A percentile compares a stretch with the other conserved stretches of the same genome.
These are phyloP conservation scores for Elongisporangium undulatum DNA, from an alignment of 352 stramenopile species.

Conservation along the genomic window DNA sequence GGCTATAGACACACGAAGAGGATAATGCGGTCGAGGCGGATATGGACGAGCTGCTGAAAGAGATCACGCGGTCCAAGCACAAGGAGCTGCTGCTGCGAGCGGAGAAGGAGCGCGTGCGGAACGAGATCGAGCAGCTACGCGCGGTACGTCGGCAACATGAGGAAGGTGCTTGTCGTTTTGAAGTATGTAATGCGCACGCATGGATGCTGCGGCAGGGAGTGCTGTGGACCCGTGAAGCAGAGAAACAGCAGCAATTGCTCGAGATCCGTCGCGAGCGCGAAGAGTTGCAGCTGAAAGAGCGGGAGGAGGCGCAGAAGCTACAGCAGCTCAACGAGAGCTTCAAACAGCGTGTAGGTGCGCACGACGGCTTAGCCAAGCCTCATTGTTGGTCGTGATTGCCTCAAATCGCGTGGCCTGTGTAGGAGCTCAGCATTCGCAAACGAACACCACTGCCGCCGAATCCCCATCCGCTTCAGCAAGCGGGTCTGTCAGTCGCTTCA, in stretches of 20 bases:
- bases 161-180: neutral
- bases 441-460: conserved; percentile 5
- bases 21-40: conserved; percentile 23
- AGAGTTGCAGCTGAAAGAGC: conserved; percentile 23
- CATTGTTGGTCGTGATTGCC: neutral
- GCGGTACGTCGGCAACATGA: conserved; percentile 16
- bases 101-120: conserved; percentile 64
- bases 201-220: conserved; percentile 14
- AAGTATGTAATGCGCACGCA: neutral
- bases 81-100: conserved; percentile 56
- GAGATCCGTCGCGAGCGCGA: conserved; percentile 26
- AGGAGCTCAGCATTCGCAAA: conserved; percentile 33
- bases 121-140: conserved; percentile 40
- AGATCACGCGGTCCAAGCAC: conserved; percentile 53
- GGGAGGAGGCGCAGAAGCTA: conserved; percentile 26
- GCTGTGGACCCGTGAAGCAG: conserved; percentile 42
- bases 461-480: conserved; percentile 20
- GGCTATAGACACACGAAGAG: neutral
- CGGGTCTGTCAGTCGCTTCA: conserved; percentile 11
- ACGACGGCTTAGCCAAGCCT: neutral
- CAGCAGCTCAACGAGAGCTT: conserved; percentile 24
- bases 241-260: conserved; percentile 39
- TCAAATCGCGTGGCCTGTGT: neutral
- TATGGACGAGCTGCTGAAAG: conserved; percentile 48
- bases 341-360: conserved; percentile 16